Conservation (phyloP, 2,329 filamentous ascomycete species). For the Paracorniculantispora psalliotae region DNA sequence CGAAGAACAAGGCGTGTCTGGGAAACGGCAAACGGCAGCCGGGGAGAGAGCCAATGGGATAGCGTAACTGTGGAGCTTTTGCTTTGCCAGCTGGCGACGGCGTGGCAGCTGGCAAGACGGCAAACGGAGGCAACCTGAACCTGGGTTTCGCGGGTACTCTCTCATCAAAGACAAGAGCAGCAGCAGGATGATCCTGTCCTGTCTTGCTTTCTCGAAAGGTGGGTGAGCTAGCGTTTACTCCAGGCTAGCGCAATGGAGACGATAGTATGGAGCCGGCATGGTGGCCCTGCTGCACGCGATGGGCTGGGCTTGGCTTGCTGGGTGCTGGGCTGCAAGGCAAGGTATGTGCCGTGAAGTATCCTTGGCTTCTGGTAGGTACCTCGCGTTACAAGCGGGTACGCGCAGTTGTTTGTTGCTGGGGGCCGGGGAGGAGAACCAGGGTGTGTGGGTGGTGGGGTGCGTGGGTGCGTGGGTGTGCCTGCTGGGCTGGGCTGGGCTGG, state of each 20-base stretch:
- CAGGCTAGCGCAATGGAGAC: not conserved
- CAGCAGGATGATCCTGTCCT: not conserved
- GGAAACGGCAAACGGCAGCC: slow-evolving; percentile 12
- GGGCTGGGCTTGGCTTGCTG: too few species aligned
- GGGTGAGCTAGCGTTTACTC: too few species aligned
- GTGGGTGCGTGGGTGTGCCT: too few species aligned
- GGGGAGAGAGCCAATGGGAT: slow-evolving; percentile 1
- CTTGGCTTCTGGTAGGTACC: too few species aligned
- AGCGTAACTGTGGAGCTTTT: slow-evolving; percentile 4
- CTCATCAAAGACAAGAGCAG: too few species aligned
- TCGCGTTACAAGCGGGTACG: slow-evolving; percentile 11
- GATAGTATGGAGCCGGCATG: too few species aligned
- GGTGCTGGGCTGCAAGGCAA: not conserved
- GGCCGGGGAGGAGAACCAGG: not conserved
- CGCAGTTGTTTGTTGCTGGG: not conserved
- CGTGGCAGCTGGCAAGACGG: not conserved
- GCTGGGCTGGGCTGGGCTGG: not conserved
- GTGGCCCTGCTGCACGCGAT: not conserved
- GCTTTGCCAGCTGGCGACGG: not conserved
- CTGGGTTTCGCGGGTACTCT: too few species aligned
- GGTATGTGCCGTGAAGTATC: not conserved
- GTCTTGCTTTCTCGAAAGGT: not conserved
- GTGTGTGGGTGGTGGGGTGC: not conserved
- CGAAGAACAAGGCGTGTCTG: slow-evolving; percentile 3
- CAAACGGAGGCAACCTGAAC: slow-evolving; percentile 9